These are phyloP conservation scores for Microbotryum violaceum DNA, from an alignment of 1,284 basidiomycete species.

Conservation along the genomic window DNA sequence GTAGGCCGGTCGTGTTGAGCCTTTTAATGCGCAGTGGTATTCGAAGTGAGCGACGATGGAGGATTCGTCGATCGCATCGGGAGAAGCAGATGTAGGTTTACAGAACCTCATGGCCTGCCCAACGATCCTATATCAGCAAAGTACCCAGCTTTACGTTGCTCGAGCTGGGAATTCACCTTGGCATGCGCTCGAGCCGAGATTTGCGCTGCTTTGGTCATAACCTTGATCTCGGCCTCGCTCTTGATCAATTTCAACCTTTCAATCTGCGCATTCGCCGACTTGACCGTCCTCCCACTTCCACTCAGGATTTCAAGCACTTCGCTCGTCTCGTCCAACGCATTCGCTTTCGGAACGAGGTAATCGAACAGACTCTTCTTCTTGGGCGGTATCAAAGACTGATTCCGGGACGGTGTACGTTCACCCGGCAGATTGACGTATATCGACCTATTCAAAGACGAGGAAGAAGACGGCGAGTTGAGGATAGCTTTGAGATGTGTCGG, in stretches of 20 bases:
- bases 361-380: constrained; percentile 20
- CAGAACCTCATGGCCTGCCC: constrained; percentile 63
- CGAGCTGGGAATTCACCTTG: constrained; percentile 48
- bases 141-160: background rate
- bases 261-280: constrained; percentile 47
- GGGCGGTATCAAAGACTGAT: constrained; percentile 39
- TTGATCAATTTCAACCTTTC: constrained; percentile 60
- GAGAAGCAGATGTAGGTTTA: constrained; percentile 35
- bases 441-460: constrained; percentile 7
- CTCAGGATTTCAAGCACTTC: constrained; percentile 40
- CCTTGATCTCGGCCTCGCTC: constrained; percentile 56
- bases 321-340: constrained; percentile 23
- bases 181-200: constrained; percentile 68
- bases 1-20: constrained; percentile 69
- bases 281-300: constrained; percentile 37
- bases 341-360: constrained; percentile 20
- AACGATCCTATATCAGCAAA: background rate
- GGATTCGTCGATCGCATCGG: constrained; percentile 60
- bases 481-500: constrained; percentile 37
- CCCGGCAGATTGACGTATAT: constrained; percentile 45
- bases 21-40: constrained; percentile 68
- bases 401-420: constrained; percentile 24
- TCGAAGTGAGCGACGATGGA: constrained; percentile 78
- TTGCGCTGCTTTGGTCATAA: constrained; percentile 67
- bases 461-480: constrained; percentile 30